Evolutionary conservation across 106 monocot genomes (phyloP), one percentile per base, ranked within the genome.

Genomic region (Allium cepa): DNA sequence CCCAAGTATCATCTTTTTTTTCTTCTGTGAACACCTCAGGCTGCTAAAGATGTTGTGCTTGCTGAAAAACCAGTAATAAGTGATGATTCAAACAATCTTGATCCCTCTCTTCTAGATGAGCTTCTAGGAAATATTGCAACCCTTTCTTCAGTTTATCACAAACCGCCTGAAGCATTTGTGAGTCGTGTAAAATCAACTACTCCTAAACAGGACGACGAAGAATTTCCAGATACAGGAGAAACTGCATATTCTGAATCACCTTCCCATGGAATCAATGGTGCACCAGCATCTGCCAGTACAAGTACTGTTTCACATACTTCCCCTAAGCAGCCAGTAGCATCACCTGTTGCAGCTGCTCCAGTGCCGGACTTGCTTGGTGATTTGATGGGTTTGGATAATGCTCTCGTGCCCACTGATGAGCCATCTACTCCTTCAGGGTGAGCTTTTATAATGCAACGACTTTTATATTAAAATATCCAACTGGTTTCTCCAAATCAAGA

Each of bases 51-150:
- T 85, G 90, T 99, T 72, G 97, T 99, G 47, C 74, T 93, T 67
- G 93, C 97, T 53, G 93, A 99, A 78, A 99, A 99, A 76, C 97
- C 97, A 63, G 97, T 99, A 18, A 99, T 99, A 53, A 90, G 97
- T 68, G 97, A 99, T 70, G 97, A 99, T 69, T 87, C 93, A 68
- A 93, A 99, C 63, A 80, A 74, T 17, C 79, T 99, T 65, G 97
- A 99, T 72, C 61, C 93, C 26, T 92, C 97, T 16, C 90, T 99
- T 79, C 92, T 93, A 46, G 93, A 99, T 80, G 97, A 99, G 75
- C 93, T 99, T 66, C 93, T 99, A 65, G 82, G 85, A 26, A 99
- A 99, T 72, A 93, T 99, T 79, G 87, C 97, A 28, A 99, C 97
- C 46, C 84, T 99, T 17, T 99, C 97, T 59, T 99, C 97, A 64